Conservation (phyloP, 176 grass and related monocot genomes). For the Metroxylon sagu region DNA sequence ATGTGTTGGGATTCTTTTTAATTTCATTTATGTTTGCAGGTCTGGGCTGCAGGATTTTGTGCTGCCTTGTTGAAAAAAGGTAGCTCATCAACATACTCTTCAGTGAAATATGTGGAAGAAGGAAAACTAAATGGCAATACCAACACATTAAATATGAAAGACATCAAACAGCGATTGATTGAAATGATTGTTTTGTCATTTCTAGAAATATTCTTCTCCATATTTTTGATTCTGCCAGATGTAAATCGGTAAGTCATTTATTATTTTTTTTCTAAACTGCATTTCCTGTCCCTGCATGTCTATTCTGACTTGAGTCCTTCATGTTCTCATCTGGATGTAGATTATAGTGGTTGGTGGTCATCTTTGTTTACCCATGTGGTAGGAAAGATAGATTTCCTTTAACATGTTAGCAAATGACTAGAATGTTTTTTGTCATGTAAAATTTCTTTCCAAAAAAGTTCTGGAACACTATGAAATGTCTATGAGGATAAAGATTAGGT, state of each 20-base stretch:
- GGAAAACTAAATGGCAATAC: slow-evolving; percentile 31
- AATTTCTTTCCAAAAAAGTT: too few relatives aligned
- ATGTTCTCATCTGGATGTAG: background rate
- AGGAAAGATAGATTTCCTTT: too few relatives aligned
- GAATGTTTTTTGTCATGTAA: too few relatives aligned
- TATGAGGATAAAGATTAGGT: too few relatives aligned
- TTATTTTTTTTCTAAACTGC: background rate
- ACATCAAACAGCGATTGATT: slow-evolving; percentile 29
- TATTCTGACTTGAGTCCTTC: background rate
- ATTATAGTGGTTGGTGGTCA: too few relatives aligned
- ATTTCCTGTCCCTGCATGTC: background rate
- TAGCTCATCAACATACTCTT: slow-evolving; percentile 36
- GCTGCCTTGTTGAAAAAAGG: slow-evolving; percentile 75
- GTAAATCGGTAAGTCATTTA: slow-evolving; percentile 61
- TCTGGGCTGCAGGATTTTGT: slow-evolving; percentile 97
- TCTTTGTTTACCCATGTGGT: too few relatives aligned
- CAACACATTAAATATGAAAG: slow-evolving; percentile 30
- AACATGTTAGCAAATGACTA: too few relatives aligned
- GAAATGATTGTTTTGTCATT: slow-evolving; percentile 69
- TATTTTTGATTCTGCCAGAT: slow-evolving; percentile 56
- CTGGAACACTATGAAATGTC: too few relatives aligned
- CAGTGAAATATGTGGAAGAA: slow-evolving; percentile 29
- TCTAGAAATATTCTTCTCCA: slow-evolving; percentile 56
- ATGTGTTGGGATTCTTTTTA: slow-evolving; percentile 10
- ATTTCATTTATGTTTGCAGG: slow-evolving; percentile 40